phyloP scores from a whole-genome alignment of 2,329 filamentous ascomycete species.

The Atkinsonella texensis region DNA sequence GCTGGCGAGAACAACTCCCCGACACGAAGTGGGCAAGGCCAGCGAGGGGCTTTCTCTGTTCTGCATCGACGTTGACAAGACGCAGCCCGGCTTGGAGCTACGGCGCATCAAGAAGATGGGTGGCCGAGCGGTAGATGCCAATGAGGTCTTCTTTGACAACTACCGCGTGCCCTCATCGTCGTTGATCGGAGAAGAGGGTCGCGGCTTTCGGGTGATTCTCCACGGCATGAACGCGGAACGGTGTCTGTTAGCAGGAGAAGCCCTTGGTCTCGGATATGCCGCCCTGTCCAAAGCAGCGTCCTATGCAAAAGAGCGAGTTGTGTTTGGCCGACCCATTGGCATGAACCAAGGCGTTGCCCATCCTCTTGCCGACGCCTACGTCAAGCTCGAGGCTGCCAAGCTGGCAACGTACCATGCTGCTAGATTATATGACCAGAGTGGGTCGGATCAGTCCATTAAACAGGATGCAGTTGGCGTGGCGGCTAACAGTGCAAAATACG shows the following conservation, averaged over 20 bases:
- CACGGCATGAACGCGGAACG: slow-evolving; percentile 73
- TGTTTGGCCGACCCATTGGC: slow-evolving; percentile 54
- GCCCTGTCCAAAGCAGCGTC: slow-evolving; percentile 48
- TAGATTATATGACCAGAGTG: slow-evolving; percentile 44
- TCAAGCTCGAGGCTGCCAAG: slow-evolving; percentile 53
- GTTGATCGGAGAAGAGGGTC: slow-evolving; percentile 58
- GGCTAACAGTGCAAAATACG: slow-evolving; percentile 59
- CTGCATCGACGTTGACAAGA: slow-evolving; percentile 60
- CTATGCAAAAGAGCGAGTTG: slow-evolving; percentile 55
- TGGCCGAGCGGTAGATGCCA: slow-evolving; percentile 68
- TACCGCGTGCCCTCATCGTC: slow-evolving; percentile 53
- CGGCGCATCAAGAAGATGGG: slow-evolving; percentile 77
- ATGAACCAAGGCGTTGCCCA: slow-evolving; percentile 55
- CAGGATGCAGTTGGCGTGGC: slow-evolving; percentile 49
- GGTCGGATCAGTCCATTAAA: slow-evolving; percentile 36
- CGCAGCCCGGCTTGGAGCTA: slow-evolving; percentile 47
- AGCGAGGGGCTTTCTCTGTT: slow-evolving; percentile 71
- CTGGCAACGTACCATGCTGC: slow-evolving; percentile 55
- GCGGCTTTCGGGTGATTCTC: slow-evolving; percentile 69
- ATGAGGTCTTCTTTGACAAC: slow-evolving; percentile 79
- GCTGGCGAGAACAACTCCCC: slow-evolving; percentile 60
- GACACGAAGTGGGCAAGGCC: slow-evolving; percentile 54
- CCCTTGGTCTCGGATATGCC: slow-evolving; percentile 67
- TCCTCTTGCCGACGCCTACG: slow-evolving; percentile 52
- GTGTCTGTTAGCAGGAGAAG: slow-evolving; percentile 66